A percentile compares a stretch with the other conserved stretches of the same genome.
These are phyloP conservation scores for Capsicum rhomboideum DNA, from an alignment of 257 asterid genomes.

Conservation along the genomic window DNA sequence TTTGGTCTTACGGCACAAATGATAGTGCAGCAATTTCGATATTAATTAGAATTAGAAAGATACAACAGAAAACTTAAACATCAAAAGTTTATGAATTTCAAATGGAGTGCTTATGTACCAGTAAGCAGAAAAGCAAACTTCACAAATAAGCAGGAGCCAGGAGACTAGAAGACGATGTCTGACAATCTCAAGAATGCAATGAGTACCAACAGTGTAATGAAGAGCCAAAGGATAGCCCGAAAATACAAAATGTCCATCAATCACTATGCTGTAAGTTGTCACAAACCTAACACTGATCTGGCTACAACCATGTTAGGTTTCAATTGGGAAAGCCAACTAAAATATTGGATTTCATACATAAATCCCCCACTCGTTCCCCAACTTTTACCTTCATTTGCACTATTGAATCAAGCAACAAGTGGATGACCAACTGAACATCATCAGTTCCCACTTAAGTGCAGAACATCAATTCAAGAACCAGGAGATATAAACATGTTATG, in stretches of 20 bases:
- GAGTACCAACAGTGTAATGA: neutral
- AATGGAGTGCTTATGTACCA: neutral
- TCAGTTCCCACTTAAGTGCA: neutral
- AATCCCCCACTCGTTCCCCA: neutral
- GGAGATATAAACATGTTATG: neutral
- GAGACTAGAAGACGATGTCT: neutral
- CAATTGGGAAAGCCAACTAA: neutral
- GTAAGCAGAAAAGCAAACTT: neutral
- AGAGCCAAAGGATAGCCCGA: neutral
- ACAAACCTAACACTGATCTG: neutral
- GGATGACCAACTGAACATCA: neutral
- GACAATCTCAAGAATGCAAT: neutral
- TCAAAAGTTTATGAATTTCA: neutral
- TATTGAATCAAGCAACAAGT: neutral
- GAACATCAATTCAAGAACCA: neutral
- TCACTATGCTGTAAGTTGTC: neutral
- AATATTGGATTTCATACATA: neutral
- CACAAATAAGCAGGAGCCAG: neutral
- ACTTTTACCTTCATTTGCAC: neutral
- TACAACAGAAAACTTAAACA: neutral
- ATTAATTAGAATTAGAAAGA: neutral
- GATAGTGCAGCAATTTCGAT: neutral
- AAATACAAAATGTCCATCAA: neutral
- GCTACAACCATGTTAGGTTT: neutral
- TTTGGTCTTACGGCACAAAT: neutral